Evolutionary conservation across 345 rosid species (phyloP).

Genomic region (Mallotus nudiflorus): DNA sequence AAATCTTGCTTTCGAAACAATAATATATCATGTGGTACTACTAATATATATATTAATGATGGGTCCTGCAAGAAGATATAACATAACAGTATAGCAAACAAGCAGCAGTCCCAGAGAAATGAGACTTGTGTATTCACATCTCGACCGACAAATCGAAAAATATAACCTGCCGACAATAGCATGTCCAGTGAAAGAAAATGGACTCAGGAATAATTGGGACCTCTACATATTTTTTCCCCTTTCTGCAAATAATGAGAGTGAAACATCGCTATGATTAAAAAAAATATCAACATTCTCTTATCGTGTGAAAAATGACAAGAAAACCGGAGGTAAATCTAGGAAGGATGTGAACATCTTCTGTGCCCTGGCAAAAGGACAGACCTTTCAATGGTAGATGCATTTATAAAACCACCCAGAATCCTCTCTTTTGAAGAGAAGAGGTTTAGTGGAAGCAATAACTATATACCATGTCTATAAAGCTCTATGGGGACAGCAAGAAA

Average conservation of each 20-base stretch:
- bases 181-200: no score
- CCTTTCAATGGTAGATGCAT: conserved; percentile 20
- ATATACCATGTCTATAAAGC: conserved; percentile 3
- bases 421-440: conserved; percentile 7
- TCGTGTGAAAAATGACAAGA: background rate
- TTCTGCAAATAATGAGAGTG: background rate
- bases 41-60: no score
- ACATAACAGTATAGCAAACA: background rate
- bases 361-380: conserved; percentile 12
- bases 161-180: background rate
- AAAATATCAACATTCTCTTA: conserved; percentile 12
- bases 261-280: conserved; percentile 12
- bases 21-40: no score
- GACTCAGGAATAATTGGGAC: background rate
- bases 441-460: background rate
- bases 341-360: conserved; percentile 15
- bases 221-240: background rate
- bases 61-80: no score
- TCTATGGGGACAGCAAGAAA: background rate
- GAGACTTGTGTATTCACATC: background rate
- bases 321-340: background rate
- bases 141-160: background rate
- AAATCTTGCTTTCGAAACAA: no score
- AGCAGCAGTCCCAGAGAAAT: background rate
- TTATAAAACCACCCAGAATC: conserved; percentile 18